A percentile compares a stretch with the other conserved stretches of the same genome.
Conservation (phyloP, 164 flowering plant genomes). For the Santalum album region DNA sequence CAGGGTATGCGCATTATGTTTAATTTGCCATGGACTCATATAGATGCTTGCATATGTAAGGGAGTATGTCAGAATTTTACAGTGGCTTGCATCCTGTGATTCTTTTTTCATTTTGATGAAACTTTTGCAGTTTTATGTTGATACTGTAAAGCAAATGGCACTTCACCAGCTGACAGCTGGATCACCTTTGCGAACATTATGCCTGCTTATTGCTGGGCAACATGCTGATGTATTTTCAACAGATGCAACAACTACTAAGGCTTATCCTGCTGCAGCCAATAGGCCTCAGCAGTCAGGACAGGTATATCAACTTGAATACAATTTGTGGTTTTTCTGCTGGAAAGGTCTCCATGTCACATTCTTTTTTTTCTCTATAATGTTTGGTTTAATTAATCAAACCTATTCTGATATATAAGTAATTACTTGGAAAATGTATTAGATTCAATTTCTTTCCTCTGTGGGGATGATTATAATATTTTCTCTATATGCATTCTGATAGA, state of each 20-base stretch:
- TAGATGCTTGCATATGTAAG: too few relatives aligned
- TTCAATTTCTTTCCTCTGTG: too few relatives aligned
- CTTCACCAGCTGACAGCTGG: conserved; percentile 70
- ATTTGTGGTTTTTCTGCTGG: neutral
- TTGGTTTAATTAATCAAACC: too few relatives aligned
- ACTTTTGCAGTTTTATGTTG: conserved; percentile 67
- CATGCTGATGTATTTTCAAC: conserved; percentile 80
- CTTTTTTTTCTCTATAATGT: too few relatives aligned
- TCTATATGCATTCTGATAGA: too few relatives aligned
- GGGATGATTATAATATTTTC: too few relatives aligned
- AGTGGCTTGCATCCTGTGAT: neutral
- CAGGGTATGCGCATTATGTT: conserved; percentile 35
- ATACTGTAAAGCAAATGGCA: conserved; percentile 93
- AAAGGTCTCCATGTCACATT: too few relatives aligned
- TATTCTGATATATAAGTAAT: too few relatives aligned
- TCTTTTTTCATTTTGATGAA: neutral
- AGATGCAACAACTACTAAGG: conserved; percentile 16
- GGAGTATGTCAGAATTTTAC: neutral
- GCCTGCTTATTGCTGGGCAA: conserved; percentile 87
- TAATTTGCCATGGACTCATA: neutral
- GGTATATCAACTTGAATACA: conserved; percentile 25
- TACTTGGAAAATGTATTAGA: too few relatives aligned
- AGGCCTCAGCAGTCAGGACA: conserved; percentile 51
- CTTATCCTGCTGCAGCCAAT: conserved; percentile 20
- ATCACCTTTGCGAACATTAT: conserved; percentile 86